Conservation (phyloP, 306 rosid species). For the Oxytropis ochrocephala region DNA sequence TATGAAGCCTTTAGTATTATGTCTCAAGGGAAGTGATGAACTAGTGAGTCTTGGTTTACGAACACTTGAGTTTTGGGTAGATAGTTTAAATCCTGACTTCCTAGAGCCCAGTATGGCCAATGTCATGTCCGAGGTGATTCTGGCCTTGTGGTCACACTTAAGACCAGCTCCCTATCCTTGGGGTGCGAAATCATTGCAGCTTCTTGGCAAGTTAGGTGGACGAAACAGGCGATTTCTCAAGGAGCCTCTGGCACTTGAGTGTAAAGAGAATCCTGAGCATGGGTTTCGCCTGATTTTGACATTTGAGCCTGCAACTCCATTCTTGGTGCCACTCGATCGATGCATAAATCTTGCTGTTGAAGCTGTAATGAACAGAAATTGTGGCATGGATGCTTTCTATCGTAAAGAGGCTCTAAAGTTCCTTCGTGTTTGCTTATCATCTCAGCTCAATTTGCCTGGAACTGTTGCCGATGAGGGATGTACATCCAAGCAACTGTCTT, state of each 20-base stretch:
- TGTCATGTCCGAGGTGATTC: slow-evolving; percentile 88
- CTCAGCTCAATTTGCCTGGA: slow-evolving; percentile 98
- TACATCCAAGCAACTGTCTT: slow-evolving; percentile 68
- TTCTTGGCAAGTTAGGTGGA: slow-evolving; percentile 96
- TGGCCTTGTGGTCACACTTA: slow-evolving; percentile 95
- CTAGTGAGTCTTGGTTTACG: slow-evolving; percentile 87
- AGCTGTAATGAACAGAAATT: slow-evolving; percentile 67
- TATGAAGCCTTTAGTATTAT: slow-evolving; percentile 92
- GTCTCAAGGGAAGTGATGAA: slow-evolving; percentile 89
- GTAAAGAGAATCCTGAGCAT: slow-evolving; percentile 98
- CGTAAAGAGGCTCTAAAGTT: slow-evolving; percentile 85
- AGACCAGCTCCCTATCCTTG: slow-evolving; percentile 83
- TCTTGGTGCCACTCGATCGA: slow-evolving; percentile 96
- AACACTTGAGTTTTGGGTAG: slow-evolving; percentile 98
- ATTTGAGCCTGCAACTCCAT: slow-evolving; percentile 97
- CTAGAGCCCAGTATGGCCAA: slow-evolving; percentile 98
- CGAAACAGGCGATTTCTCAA: slow-evolving; percentile 96
- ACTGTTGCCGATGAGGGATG: slow-evolving; percentile 63
- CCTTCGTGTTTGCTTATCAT: slow-evolving; percentile 83
- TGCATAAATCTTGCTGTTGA: slow-evolving; percentile 98
- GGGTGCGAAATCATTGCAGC: slow-evolving; percentile 99
- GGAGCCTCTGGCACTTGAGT: slow-evolving; percentile 92
- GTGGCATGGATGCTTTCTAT: slow-evolving; percentile 73
- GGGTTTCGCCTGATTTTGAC: slow-evolving; percentile 93
- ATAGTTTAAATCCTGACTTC: slow-evolving; percentile 97